phyloP scores from a whole-genome alignment of 176 grass and related monocot genomes.

The Microstegium vimineum region DNA sequence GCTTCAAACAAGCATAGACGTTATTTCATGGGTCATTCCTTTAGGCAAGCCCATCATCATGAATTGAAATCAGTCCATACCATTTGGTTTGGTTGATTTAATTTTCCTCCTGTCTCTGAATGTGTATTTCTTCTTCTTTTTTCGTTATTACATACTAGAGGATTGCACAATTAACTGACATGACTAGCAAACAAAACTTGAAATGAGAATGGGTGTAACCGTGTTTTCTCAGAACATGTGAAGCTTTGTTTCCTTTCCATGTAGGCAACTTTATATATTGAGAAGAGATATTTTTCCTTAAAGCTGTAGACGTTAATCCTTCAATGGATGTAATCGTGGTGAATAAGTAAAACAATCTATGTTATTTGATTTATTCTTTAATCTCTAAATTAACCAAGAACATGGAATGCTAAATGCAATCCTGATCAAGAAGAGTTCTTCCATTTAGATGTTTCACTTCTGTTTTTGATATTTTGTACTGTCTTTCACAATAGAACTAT shows the following conservation, averaged over 20 bases:
- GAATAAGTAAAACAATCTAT: not conserved
- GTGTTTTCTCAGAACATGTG: not conserved
- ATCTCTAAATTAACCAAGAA: not conserved
- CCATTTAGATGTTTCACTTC: not conserved
- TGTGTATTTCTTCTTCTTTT: not conserved
- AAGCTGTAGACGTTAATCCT: not conserved
- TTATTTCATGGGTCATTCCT: conserved; percentile 36
- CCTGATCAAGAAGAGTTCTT: not conserved
- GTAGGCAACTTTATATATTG: not conserved
- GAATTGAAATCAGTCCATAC: not conserved
- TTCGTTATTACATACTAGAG: not conserved
- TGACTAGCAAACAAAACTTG: not conserved
- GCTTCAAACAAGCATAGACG: not conserved
- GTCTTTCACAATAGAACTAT: not conserved
- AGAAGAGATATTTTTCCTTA: not conserved
- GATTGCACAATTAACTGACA: not conserved
- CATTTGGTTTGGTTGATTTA: not conserved
- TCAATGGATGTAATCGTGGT: too few species aligned
- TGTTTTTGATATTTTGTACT: not conserved
- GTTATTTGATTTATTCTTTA: not conserved
- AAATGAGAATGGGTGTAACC: not conserved
- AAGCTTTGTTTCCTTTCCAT: not conserved
- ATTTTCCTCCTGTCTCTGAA: not conserved
- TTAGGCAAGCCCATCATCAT: not conserved
- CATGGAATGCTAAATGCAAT: conserved; percentile 2